Evolutionary conservation across 2,329 filamentous ascomycete species (phyloP), one percentile per base, ranked within the genome.

Genomic region (Metarhizium guizhouense): DNA sequence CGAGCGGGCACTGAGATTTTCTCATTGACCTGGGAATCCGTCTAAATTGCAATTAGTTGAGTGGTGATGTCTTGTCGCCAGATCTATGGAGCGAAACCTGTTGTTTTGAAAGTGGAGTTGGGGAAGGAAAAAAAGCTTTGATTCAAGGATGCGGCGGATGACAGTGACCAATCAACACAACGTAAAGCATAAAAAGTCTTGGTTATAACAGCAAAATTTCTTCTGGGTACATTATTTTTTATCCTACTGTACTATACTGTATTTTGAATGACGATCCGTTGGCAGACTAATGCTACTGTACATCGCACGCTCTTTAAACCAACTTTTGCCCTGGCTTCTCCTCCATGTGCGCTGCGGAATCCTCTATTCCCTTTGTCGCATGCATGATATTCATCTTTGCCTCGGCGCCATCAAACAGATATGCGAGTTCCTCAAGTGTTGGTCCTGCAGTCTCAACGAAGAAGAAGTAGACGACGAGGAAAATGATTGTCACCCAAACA

Each of bases 1-100:
- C 70, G 70, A 53, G 68, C 70, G 11, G 75, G 71, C 2, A 61
- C 69, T 1, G 64, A 70, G 45, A 70, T 77, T 10, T 76, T 76
- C 47, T 76, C 69, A 53, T 56, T 77, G 60, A 64, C 57, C 4
- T 76, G 71, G 73, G 63, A 42, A 42, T 38, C 47, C 4, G 20
- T 36, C 4, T 54, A 18, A 47, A 6, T n/a, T 45, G 16, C n/a
- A 25, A 13, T 10, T 25, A 10, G 42, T 20, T 8, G 16, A 45
- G 42, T 13, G 16, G 42, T 40, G 10, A 11, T 40, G 13, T 40
- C 38, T 40, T 16, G 14, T 40, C 7, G 10, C 38, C 8, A 16
- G 13, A 16, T 40, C 10, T 14, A 40, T 40, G 38, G 38, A 13
- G 38, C 14, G 13, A 11, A 40, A 34, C 4, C 13, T 40, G 38